Percentiles rank a stretch among this genome's conserved stretches.
Conservation (phyloP, 2,329 filamentous ascomycete genomes). For the Graphilbum sp. region DNA sequence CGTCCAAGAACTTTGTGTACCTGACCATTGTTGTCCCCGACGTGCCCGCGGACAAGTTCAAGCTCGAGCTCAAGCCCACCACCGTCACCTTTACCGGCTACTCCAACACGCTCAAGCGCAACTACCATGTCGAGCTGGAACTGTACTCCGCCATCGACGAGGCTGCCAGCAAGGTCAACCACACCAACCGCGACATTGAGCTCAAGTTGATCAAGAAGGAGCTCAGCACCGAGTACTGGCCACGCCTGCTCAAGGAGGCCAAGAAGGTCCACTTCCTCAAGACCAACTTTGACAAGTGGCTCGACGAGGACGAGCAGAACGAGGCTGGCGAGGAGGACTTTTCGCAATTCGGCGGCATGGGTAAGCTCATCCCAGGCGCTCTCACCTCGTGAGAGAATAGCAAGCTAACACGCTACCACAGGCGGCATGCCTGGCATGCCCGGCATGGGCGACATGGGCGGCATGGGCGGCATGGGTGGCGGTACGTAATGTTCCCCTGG, state of each 20-base stretch:
- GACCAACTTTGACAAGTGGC: constrained; percentile 99
- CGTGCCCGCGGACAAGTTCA: constrained; percentile 56
- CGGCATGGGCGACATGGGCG: constrained; percentile 25
- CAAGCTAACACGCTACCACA: constrained; percentile 11
- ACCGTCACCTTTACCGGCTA: constrained; percentile 67
- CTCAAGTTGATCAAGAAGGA: constrained; percentile 95
- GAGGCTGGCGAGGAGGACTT: constrained; percentile 71
- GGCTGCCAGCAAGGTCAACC: constrained; percentile 67
- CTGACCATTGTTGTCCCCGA: constrained; percentile 83
- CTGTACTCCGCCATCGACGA: constrained; percentile 86
- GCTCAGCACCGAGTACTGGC: constrained; percentile 88
- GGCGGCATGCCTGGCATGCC: constrained; percentile 40
- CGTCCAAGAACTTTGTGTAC: constrained; percentile 87
- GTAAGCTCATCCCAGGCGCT: constrained; percentile 27
- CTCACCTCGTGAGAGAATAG: not conserved
- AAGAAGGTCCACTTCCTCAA: constrained; percentile 86
- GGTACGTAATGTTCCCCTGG: not conserved
- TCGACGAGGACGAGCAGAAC: constrained; percentile 97
- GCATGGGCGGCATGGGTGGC: constrained; percentile 22
- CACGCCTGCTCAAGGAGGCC: constrained; percentile 74
- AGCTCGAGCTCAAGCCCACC: constrained; percentile 68
- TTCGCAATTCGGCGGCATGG: constrained; percentile 50
- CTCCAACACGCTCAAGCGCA: constrained; percentile 69
- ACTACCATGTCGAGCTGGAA: constrained; percentile 73
- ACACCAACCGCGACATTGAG: constrained; percentile 78